A percentile compares a stretch with the other conserved stretches of the same genome.
phyloP scores from a whole-genome alignment of 106 monocot genomes.

The Vanilla planifolia region DNA sequence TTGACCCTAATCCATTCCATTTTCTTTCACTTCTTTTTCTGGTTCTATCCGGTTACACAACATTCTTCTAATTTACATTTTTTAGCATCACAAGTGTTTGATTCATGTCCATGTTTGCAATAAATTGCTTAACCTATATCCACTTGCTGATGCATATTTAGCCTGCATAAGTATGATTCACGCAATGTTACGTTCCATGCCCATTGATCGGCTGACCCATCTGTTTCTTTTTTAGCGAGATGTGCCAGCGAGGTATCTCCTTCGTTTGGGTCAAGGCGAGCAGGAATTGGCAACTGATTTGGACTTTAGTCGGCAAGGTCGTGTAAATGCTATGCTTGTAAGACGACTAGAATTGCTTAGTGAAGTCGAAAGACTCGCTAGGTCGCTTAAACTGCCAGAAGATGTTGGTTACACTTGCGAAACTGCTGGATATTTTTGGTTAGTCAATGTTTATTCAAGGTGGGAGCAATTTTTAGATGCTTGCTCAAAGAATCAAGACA shows the following conservation, averaged over 20 bases:
- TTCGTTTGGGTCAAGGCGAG: conserved; percentile 96
- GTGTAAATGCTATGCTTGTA: conserved; percentile 98
- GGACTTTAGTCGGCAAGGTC: conserved; percentile 97
- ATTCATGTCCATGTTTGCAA: neutral
- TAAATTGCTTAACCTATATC: neutral
- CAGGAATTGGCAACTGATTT: conserved; percentile 99
- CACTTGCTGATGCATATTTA: neutral
- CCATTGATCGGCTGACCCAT: neutral
- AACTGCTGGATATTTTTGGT: conserved; percentile 97
- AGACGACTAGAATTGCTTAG: conserved; percentile 71
- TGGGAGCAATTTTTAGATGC: conserved; percentile 98
- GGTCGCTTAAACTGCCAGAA: conserved; percentile 82
- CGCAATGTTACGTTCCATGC: neutral
- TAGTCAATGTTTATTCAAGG: conserved; percentile 91
- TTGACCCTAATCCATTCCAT: too few species aligned
- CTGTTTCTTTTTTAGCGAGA: conserved; percentile 54
- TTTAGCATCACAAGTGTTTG: too few species aligned
- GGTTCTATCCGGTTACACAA: too few species aligned
- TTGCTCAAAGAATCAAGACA: conserved; percentile 66
- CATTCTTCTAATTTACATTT: too few species aligned
- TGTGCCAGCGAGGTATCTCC: conserved; percentile 97
- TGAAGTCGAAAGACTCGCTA: conserved; percentile 92
- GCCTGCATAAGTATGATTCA: neutral
- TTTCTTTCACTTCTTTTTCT: too few species aligned
- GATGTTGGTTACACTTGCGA: conserved; percentile 98